These are phyloP conservation scores for Xylariaceae sp. DNA, from an alignment of 2,329 filamentous ascomycete species.

Conservation along the genomic window DNA sequence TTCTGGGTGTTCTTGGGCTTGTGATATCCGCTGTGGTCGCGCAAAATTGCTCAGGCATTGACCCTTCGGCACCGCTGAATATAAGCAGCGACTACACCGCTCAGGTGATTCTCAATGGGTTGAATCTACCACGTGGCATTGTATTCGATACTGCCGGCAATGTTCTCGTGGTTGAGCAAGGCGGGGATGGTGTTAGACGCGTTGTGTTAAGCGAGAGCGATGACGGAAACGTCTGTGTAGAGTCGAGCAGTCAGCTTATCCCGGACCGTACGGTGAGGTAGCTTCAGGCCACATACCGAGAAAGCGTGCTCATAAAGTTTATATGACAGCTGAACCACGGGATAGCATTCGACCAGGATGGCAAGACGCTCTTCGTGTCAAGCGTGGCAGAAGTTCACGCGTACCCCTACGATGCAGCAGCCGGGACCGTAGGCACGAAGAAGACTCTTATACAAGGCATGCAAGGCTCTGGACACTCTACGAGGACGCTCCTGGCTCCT, in stretches of 20 bases:
- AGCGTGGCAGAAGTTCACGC: constrained; percentile 60
- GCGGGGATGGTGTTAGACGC: constrained; percentile 37
- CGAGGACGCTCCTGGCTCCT: constrained; percentile 68
- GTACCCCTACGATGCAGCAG: constrained; percentile 65
- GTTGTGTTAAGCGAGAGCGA: constrained; percentile 38
- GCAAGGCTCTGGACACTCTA: constrained; percentile 63
- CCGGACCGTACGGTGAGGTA: constrained; percentile 30
- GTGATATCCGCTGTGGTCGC: constrained; percentile 8
- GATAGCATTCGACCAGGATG: constrained; percentile 55
- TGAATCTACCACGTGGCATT: constrained; percentile 39
- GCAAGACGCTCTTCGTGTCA: constrained; percentile 60
- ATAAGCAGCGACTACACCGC: constrained; percentile 23
- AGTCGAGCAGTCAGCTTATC: constrained; percentile 34
- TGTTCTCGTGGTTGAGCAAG: constrained; percentile 40
- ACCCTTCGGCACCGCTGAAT: constrained; percentile 14
- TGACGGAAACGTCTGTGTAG: constrained; percentile 35
- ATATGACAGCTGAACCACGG: constrained; percentile 55
- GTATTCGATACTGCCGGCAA: constrained; percentile 42
- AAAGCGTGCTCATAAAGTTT: neutral
- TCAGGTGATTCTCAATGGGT: constrained; percentile 22
- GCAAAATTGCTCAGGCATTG: constrained; percentile 14
- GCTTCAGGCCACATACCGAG: neutral
- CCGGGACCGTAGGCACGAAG: constrained; percentile 48
- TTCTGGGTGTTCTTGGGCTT: constrained; percentile 12
- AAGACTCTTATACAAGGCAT: constrained; percentile 64